These are phyloP conservation scores for Babesia divergens DNA, from an alignment of 169 alveolate species.

Conservation along the genomic window DNA sequence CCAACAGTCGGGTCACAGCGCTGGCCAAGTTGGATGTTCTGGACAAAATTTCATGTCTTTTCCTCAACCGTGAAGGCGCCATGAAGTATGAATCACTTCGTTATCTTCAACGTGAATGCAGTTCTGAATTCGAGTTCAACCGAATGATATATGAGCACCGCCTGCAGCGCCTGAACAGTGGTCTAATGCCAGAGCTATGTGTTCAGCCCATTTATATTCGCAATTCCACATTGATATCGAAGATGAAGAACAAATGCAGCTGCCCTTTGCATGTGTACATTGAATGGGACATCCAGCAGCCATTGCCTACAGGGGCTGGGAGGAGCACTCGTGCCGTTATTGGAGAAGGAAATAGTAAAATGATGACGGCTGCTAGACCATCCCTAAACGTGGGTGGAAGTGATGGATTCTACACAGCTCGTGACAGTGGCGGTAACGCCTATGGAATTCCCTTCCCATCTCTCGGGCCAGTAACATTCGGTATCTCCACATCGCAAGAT, in stretches of 20 bases:
- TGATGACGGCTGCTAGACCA: background rate
- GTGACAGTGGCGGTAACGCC: background rate
- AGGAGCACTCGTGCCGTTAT: background rate
- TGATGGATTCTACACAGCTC: conserved; percentile 1
- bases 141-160: background rate
- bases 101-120: conserved; percentile 14
- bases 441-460: too few species aligned
- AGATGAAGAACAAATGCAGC: conserved; percentile 20
- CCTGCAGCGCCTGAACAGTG: conserved; percentile 27
- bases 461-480: too few species aligned
- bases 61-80: conserved; percentile 35
- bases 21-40: conserved; percentile 36
- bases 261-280: conserved; percentile 50
- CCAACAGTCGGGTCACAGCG: conserved; percentile 16
- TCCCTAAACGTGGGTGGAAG: background rate
- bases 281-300: conserved; percentile 11
- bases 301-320: background rate
- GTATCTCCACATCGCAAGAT: too few species aligned
- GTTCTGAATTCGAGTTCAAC: conserved; percentile 43
- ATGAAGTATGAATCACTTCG: conserved; percentile 28
- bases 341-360: background rate
- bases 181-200: conserved; percentile 21
- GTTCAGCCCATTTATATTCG: conserved; percentile 44
- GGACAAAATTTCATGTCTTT: conserved; percentile 33
- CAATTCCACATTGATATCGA: conserved; percentile 23